Conservation (phyloP, 805 yeast species). For the Blastobotrys robertii region DNA sequence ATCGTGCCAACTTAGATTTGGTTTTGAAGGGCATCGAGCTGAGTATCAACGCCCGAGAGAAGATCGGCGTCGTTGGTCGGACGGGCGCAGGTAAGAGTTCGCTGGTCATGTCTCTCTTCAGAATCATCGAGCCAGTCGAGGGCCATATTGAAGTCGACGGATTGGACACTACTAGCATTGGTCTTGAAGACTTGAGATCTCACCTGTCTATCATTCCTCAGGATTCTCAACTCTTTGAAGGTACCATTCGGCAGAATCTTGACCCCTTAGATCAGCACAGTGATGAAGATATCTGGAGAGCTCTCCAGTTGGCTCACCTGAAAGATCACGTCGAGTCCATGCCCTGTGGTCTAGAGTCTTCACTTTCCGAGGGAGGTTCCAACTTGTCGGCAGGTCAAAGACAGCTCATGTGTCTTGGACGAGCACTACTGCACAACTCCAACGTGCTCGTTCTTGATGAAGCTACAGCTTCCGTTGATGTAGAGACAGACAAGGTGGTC, state of each 20-base stretch:
- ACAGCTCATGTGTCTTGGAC: constrained; percentile 73
- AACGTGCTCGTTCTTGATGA: constrained; percentile 76
- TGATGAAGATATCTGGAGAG: constrained; percentile 76
- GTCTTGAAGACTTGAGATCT: constrained; percentile 68
- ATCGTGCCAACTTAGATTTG: constrained; percentile 71
- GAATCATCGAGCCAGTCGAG: constrained; percentile 67
- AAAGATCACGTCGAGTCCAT: constrained; percentile 49
- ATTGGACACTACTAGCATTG: constrained; percentile 54
- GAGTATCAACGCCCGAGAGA: constrained; percentile 62
- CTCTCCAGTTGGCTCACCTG: constrained; percentile 68
- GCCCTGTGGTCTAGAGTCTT: constrained; percentile 46
- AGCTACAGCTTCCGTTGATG: constrained; percentile 86
- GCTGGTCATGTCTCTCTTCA: constrained; percentile 70
- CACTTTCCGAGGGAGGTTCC: constrained; percentile 68
- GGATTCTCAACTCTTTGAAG: constrained; percentile 87
- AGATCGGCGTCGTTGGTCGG: constrained; percentile 92
- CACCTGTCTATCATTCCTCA: constrained; percentile 82
- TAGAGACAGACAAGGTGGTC: constrained; percentile 69
- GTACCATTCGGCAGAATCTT: constrained; percentile 72
- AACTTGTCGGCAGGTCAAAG: constrained; percentile 83
- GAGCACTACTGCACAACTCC: constrained; percentile 70
- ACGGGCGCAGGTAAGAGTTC: constrained; percentile 96
- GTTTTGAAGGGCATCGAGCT: constrained; percentile 63
- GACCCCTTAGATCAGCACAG: constrained; percentile 65
- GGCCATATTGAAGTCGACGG: constrained; percentile 71